A percentile compares a stretch with the other conserved stretches of the same genome.
These are phyloP conservation scores for Populus simonii DNA, from an alignment of 345 rosid genomes.

Conservation along the genomic window DNA sequence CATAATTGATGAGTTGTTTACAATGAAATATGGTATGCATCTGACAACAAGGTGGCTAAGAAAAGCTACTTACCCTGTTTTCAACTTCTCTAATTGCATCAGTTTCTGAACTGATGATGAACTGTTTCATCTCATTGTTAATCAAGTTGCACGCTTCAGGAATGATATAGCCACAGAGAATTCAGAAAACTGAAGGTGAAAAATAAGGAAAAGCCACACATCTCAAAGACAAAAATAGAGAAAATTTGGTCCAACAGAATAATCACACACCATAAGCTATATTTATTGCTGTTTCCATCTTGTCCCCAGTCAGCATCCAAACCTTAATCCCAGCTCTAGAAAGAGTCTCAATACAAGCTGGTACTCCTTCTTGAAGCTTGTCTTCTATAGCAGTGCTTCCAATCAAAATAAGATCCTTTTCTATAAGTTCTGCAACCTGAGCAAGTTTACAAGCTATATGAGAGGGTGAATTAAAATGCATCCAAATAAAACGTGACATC, in stretches of 20 bases:
- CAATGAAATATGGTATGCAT: neutral
- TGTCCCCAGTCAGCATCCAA: slow-evolving; percentile 98
- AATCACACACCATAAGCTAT: slow-evolving; percentile 81
- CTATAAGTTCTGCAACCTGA: slow-evolving; percentile 93
- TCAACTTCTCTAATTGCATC: slow-evolving; percentile 85
- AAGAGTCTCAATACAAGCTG: slow-evolving; percentile 92
- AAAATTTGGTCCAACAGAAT: neutral
- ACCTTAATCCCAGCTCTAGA: slow-evolving; percentile 98
- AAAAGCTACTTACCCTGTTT: slow-evolving; percentile 61
- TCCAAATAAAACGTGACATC: neutral
- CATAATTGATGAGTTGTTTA: neutral
- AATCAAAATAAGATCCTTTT: slow-evolving; percentile 83
- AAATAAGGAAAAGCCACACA: slow-evolving; percentile 12
- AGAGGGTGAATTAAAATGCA: slow-evolving; percentile 12
- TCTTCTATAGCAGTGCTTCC: slow-evolving; percentile 99
- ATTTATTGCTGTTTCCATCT: slow-evolving; percentile 98
- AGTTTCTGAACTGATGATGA: slow-evolving; percentile 89
- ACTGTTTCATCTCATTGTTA: slow-evolving; percentile 93
- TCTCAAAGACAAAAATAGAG: neutral
- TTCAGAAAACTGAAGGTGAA: slow-evolving; percentile 13
- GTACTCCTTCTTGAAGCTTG: slow-evolving; percentile 99
- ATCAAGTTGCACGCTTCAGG: slow-evolving; percentile 94
- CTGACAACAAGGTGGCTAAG: slow-evolving; percentile 5
- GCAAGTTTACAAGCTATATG: slow-evolving; percentile 19
- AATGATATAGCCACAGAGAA: slow-evolving; percentile 25